Base-by-base conservation (phyloP, 2,329 filamentous ascomycete species). In the Aureobasidium sp. region DNA sequence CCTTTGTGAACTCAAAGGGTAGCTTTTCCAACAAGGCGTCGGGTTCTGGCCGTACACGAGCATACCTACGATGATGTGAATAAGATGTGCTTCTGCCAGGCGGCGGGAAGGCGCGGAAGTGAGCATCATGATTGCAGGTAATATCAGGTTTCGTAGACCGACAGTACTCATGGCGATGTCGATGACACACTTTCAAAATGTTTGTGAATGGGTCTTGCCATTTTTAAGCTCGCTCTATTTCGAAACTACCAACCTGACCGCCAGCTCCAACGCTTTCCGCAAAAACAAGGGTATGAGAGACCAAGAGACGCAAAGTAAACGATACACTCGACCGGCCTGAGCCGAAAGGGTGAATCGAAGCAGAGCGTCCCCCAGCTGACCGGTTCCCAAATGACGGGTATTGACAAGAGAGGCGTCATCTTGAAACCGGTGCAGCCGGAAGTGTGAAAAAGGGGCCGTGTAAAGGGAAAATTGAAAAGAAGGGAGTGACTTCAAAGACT, bases 221-320 rank as follows among this genome's bases (percentile, higher is more conserved):
- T 48, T 48, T 32, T 48, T 47, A 39, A 37, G 42, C 39, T 58
- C 32, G 42, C 42, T 58, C 55, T 58, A 58, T 58, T 23, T 48
- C 46, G 32, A 48, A 47, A 39, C 41, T 47, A 58, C 29, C 55
- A 58, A 48, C 55, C 27, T 47, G 29, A 39, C 42, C 55, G 47
- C 55, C 55, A 58, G 55, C 55, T 58, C 55, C 55, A 48, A 48
- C 55, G 55, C 55, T 58, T 48, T 57, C 39, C 29, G 36, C 53
- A 57, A 57, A 56, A 46, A 47, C 3, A 37, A 23, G 27, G 39
- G 52, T 20, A 26, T 27, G 34, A 39, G 20, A 47, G 37, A 57
- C 53, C 51, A 55, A 20, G 26, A 32, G 52, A 55, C 27, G 52
- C 52, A 44, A 39, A 52, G 0, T 26, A 13, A 27, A 13, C n/a